Evolutionary conservation across 768 basidiomycete genomes (phyloP), one percentile per base, ranked within the genome.

Genomic region (Tulasnella sp.): DNA sequence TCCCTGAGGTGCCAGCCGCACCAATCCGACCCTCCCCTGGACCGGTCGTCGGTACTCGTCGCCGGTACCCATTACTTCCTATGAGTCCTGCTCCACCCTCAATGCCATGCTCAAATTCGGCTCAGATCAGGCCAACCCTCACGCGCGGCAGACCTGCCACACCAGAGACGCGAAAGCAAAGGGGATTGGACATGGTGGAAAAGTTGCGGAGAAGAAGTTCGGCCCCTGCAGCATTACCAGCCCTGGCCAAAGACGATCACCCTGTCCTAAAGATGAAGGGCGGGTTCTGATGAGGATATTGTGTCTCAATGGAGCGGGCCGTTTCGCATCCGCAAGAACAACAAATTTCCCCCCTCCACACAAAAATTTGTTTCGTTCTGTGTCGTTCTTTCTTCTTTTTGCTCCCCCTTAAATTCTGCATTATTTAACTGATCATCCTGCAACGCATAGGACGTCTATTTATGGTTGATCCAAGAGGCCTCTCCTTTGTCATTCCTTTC

Each of bases 191-290:
- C 27, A 59, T 59, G 58, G 58, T 59, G 32, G 58, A 59, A 47
- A 59, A 59, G 29, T 48, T 59, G 26, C 29, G 58, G 23, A 44
- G 58, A 26, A 59, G 58, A 47, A 50, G 58, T 51, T 59, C 58
- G 29, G 58, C 58, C 43, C 58, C 58, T 15, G 58, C 58, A 21
- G 58, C 24, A 21, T 41, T 59, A 32, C 58, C 58, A 43, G 41
- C 55, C 10, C 34, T 5, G 34, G 34, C 34, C 7, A 38, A 38
- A 38, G 34, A 38, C 15, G 34, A 38, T 15, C 34, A 38, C 15
- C 34, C 34, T 38, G 34, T 38, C 7, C 15, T 38, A 38, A 38
- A 15, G 34, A 38, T 38, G 34, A 5, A 38, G 15, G 34, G 34
- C 34, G 34, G 34, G 15, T 38, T 38, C 15, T 38, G 15, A 38